Evolutionary conservation across 345 rosid species (phyloP).

Genomic region (Lepidium didymum): DNA sequence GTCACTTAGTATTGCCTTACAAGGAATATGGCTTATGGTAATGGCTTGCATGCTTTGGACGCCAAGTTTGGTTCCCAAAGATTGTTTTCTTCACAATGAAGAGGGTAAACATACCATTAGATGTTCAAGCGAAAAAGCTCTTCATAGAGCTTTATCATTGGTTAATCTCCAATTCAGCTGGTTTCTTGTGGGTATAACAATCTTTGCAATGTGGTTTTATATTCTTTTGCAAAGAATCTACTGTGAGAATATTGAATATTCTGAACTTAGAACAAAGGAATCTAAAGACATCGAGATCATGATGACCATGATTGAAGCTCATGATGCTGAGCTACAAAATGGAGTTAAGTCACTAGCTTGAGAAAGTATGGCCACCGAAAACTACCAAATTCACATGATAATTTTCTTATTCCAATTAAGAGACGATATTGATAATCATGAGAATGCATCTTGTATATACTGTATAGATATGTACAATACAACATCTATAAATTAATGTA

Average conservation of each 20-base stretch:
- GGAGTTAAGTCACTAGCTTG: slow-evolving; percentile 14
- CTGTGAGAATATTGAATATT: slow-evolving; percentile 34
- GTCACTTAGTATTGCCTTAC: slow-evolving; percentile 58
- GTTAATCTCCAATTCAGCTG: slow-evolving; percentile 68
- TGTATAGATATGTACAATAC: too few relatives aligned
- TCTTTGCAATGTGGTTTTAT: slow-evolving; percentile 39
- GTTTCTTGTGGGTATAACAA: slow-evolving; percentile 39
- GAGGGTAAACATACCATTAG: slow-evolving; percentile 63
- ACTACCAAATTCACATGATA: neutral
- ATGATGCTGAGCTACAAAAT: slow-evolving; percentile 42
- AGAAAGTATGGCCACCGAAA: neutral
- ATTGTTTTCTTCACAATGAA: slow-evolving; percentile 53
- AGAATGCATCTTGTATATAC: too few relatives aligned
- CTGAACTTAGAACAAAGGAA: slow-evolving; percentile 36
- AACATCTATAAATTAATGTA: too few relatives aligned
- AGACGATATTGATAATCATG: neutral
- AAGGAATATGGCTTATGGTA: slow-evolving; percentile 68
- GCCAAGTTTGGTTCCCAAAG: slow-evolving; percentile 52
- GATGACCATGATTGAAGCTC: slow-evolving; percentile 22
- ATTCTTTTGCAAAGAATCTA: slow-evolving; percentile 34
- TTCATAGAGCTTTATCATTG: slow-evolving; percentile 68
- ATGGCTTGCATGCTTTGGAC: slow-evolving; percentile 84
- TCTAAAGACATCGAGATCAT: slow-evolving; percentile 26
- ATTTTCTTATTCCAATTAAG: neutral
- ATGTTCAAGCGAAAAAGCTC: slow-evolving; percentile 43